Base-by-base conservation (phyloP, 2,329 filamentous ascomycete species). In the Thelonectria discophora region DNA sequence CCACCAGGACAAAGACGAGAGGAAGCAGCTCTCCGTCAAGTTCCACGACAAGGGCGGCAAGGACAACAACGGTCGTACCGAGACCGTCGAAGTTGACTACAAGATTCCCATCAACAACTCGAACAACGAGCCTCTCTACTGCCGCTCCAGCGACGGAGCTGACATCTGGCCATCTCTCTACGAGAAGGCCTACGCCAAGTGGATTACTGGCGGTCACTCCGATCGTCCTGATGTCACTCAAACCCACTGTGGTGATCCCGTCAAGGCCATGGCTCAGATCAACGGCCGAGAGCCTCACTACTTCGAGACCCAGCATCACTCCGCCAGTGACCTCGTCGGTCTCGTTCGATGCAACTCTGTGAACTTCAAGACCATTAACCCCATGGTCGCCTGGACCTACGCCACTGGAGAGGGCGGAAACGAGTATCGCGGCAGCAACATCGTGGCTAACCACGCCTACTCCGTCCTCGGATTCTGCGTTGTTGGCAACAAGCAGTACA, bases 131-230 rank as follows among this genome's bases (percentile, higher is more conserved):
- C 77, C 77, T 21, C 64, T 81, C 21, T 81, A 80, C 72, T 78
- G 76, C 66, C 78, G 75, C 62, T 76, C 79, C 13, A 76, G 72
- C 61, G 76, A 79, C 65, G 75, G 74, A 13, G 73, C 74, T 60
- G 78, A 80, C 65, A 74, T 80, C 61, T 81, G 79, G 80, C 79
- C 80, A 2, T 71, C 76, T 24, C 72, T 81, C 46, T 81, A 81
- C 70, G 80, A 82, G 73, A 82, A 82, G 75, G 80, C 79, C 13
- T 82, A 81, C 58, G 73, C 80, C 66, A 79, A 79, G 71, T 82
- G 80, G 80, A 73, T 80, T 64, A 75, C 71, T 11, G 63, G 65
- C 18, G 61, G 61, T 65, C 66, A 67, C 47, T 68, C 69, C 0
- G 69, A 77, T 64, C 75, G 74, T 58, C 76, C 79, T 15, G 79